Evolutionary conservation across 2,329 filamentous ascomycete genomes (phyloP).

Genomic region (Calycina herbarum): DNA sequence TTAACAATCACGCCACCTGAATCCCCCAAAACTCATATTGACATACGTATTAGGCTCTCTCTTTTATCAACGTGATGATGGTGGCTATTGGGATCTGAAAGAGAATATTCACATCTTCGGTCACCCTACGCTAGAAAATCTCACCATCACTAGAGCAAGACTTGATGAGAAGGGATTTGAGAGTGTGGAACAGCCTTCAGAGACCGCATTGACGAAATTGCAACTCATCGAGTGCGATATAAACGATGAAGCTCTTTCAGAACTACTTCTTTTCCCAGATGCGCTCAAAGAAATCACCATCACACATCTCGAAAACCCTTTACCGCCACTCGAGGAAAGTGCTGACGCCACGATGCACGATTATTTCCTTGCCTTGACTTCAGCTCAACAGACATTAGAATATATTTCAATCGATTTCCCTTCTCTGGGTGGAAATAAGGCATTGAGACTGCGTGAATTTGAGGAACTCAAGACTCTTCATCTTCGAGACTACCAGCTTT

Average conservation of each 20-base stretch:
- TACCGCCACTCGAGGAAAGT: conserved; percentile 47
- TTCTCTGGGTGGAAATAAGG: conserved; percentile 41
- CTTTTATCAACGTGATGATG: conserved; percentile 47
- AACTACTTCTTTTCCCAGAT: conserved; percentile 46
- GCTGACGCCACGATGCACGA: conserved; percentile 47
- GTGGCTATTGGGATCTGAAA: conserved; percentile 51
- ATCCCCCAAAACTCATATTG: background rate
- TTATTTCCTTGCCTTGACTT: conserved; percentile 47
- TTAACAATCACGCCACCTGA: background rate
- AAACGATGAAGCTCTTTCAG: conserved; percentile 45
- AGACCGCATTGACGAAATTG: conserved; percentile 46
- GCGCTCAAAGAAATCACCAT: conserved; percentile 49
- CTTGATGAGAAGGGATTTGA: conserved; percentile 50
- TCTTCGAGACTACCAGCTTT: conserved; percentile 50
- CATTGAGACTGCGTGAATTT: conserved; percentile 48
- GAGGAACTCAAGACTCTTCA: conserved; percentile 43
- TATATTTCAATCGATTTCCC: conserved; percentile 48
- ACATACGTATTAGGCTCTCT: conserved; percentile 34
- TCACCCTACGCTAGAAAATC: conserved; percentile 49
- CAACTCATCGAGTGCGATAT: conserved; percentile 53
- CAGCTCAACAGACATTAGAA: conserved; percentile 45
- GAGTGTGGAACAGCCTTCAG: conserved; percentile 48
- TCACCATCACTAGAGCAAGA: conserved; percentile 47
- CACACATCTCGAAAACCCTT: conserved; percentile 44
- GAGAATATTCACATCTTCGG: conserved; percentile 54